These are phyloP conservation scores for Colletotrichum siamense DNA, from an alignment of 2,329 filamentous ascomycete genomes.

Conservation along the genomic window DNA sequence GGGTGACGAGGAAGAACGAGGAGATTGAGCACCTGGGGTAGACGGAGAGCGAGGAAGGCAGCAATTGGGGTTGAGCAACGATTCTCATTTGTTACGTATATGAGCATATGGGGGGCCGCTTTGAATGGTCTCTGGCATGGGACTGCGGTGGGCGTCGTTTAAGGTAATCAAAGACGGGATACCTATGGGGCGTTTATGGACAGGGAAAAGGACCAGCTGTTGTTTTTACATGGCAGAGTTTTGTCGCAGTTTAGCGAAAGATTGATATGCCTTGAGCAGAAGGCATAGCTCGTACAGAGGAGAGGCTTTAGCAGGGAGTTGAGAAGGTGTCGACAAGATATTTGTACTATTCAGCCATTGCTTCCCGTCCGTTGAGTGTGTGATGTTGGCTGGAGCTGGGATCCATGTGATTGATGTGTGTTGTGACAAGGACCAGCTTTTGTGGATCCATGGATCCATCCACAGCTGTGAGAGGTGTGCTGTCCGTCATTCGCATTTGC, in stretches of 20 bases:
- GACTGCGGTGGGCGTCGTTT: neutral
- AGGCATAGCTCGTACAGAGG: neutral
- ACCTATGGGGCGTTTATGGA: neutral
- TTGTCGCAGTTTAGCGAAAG: neutral
- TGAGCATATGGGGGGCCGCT: neutral
- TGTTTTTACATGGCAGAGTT: neutral
- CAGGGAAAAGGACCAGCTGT: neutral
- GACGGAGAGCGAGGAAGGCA: neutral
- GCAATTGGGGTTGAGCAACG: neutral
- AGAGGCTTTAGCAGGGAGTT: neutral
- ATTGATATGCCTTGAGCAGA: neutral
- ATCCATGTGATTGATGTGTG: neutral
- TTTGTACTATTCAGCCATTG: neutral
- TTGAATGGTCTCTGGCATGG: neutral
- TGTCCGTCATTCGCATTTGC: slow-evolving; percentile 1
- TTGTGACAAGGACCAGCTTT: neutral
- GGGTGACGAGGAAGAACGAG: slow-evolving; percentile 8
- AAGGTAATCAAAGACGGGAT: neutral
- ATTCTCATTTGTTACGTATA: neutral
- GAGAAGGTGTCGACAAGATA: neutral
- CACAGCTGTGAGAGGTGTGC: neutral
- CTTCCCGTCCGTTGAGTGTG: neutral
- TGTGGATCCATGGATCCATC: neutral
- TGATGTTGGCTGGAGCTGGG: neutral
- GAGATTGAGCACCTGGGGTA: slow-evolving; percentile 7